Conservation (phyloP, 148 eudicot species). For the Rhododendron henanense region DNA sequence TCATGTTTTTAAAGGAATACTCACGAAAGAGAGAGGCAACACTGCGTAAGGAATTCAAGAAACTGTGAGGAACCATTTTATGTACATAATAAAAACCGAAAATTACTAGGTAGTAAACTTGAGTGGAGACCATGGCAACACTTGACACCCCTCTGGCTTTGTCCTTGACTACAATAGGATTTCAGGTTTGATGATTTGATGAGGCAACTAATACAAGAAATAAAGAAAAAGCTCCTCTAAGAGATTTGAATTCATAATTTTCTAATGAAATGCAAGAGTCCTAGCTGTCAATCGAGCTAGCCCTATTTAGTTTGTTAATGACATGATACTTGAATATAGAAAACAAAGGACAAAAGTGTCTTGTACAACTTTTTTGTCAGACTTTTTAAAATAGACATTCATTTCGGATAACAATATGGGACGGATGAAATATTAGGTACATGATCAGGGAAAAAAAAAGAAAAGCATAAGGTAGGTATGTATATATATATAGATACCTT, state of each 20-base stretch:
- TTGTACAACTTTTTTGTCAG: too few species aligned
- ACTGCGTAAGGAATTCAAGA: background rate
- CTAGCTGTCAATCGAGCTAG: too few species aligned
- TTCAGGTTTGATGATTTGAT: background rate
- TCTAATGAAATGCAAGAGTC: too few species aligned
- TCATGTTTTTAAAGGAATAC: background rate
- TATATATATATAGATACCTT: slow-evolving; percentile 8
- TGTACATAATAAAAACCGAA: background rate
- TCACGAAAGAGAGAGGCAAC: background rate
- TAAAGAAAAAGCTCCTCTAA: too few species aligned
- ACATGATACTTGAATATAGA: too few species aligned
- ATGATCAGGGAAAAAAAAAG: too few species aligned
- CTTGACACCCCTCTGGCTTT: background rate
- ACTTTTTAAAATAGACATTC: too few species aligned
- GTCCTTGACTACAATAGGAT: background rate
- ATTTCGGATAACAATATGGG: too few species aligned
- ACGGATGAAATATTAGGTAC: too few species aligned
- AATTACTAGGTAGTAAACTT: background rate
- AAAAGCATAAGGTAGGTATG: background rate
- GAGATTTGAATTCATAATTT: too few species aligned
- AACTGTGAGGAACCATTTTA: background rate
- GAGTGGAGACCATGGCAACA: background rate
- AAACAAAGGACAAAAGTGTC: too few species aligned
- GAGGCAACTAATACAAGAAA: background rate
- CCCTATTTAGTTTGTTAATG: too few species aligned